Evolutionary conservation across 2,329 filamentous ascomycete genomes (phyloP).

Genomic region (Xylaria sp.): DNA sequence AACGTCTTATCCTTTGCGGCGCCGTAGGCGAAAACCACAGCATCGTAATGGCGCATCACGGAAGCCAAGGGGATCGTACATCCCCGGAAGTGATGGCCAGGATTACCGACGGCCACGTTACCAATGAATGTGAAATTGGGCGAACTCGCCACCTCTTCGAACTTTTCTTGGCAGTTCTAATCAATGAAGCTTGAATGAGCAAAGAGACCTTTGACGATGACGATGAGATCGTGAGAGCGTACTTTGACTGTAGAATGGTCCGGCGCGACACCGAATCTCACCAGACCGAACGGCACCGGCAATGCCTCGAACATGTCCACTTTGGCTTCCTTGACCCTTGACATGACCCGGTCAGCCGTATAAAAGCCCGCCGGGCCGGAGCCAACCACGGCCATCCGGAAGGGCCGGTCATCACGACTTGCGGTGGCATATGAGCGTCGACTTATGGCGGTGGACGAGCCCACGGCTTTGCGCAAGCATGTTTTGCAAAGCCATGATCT

Average conservation of each 20-base stretch:
- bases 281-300: conserved; percentile 87
- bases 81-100: conserved; percentile 36
- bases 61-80: conserved; percentile 58
- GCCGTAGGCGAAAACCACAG: conserved; percentile 87
- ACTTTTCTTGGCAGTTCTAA: conserved; percentile 92
- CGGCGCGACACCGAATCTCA: conserved; percentile 92
- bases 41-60: conserved; percentile 80
- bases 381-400: conserved; percentile 82
- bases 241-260: conserved; percentile 99
- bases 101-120: conserved; percentile 72
- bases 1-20: conserved; percentile 78
- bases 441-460: conserved; percentile 10
- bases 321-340: conserved; percentile 62
- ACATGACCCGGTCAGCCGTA: conserved; percentile 78
- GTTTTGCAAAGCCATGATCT: conserved; percentile 29
- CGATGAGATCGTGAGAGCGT: conserved; percentile 22
- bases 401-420: conserved; percentile 41
- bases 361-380: conserved; percentile 97
- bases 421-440: conserved; percentile 26
- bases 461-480: conserved; percentile 22
- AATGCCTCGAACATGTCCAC: conserved; percentile 97
- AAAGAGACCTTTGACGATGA: background rate
- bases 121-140: conserved; percentile 85
- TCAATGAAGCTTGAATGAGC: conserved; percentile 3
- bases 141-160: conserved; percentile 78